A percentile compares a stretch with the other conserved stretches of the same genome.
Conservation (phyloP, 2,329 filamentous ascomycete species). For the Pseudogymnoascus sp. region DNA sequence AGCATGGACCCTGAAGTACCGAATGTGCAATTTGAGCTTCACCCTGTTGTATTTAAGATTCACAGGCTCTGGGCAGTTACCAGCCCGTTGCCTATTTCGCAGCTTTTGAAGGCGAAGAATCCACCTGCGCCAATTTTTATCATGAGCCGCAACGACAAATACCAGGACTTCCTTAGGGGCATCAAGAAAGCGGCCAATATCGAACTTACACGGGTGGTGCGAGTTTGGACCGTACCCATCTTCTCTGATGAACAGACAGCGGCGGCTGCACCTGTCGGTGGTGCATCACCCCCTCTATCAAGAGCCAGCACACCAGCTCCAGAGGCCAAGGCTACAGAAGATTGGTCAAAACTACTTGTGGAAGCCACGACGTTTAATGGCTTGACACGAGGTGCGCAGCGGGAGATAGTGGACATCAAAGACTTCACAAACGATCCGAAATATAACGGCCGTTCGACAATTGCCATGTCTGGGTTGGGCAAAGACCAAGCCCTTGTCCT, state of each 20-base stretch:
- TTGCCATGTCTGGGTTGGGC: constrained; percentile 61
- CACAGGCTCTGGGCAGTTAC: constrained; percentile 65
- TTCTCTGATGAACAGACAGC: constrained; percentile 26
- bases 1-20: constrained; percentile 48
- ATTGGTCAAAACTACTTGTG: constrained; percentile 38
- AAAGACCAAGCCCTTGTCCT: constrained; percentile 72
- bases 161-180: constrained; percentile 67
- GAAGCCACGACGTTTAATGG: constrained; percentile 52
- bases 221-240: constrained; percentile 39
- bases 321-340: constrained; percentile 14
- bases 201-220: constrained; percentile 63
- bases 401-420: constrained; percentile 53
- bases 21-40: constrained; percentile 74
- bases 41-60: constrained; percentile 78
- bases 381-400: constrained; percentile 54
- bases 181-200: constrained; percentile 65
- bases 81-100: constrained; percentile 48
- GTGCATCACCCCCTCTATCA: constrained; percentile 33
- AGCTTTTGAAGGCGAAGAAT: constrained; percentile 53
- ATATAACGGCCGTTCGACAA: constrained; percentile 65
- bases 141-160: constrained; percentile 62
- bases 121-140: constrained; percentile 59
- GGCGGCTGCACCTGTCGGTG: constrained; percentile 35
- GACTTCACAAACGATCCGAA: constrained; percentile 69
- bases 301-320: constrained; percentile 20